Percentiles rank a stretch among this genome's conserved stretches.
Conservation (phyloP, 495 filamentous ascomycete species). For the Rhizodiscina lignyota region DNA sequence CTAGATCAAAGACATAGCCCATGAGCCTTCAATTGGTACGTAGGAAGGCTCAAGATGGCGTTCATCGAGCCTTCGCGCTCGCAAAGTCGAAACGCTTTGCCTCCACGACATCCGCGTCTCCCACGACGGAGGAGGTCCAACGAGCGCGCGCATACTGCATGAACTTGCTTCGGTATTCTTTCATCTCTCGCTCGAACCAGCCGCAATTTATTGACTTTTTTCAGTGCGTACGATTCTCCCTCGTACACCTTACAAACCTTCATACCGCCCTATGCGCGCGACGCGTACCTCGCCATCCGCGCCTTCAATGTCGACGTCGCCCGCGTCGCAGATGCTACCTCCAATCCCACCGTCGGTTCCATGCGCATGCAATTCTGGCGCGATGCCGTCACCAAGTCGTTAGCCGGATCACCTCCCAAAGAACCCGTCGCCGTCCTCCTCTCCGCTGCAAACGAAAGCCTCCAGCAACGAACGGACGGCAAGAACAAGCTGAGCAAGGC, state of each 20-base stretch:
- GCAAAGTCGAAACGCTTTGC: too few relatives aligned
- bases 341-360: slow-evolving; percentile 59
- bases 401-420: slow-evolving; percentile 61
- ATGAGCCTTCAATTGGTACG: too few relatives aligned
- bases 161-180: slow-evolving; percentile 30
- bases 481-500: slow-evolving; percentile 50
- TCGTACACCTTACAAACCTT: slow-evolving; percentile 77
- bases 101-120: too few relatives aligned
- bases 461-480: slow-evolving; percentile 36
- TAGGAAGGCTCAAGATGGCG: too few relatives aligned
- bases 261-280: slow-evolving; percentile 49
- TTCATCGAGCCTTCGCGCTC: too few relatives aligned
- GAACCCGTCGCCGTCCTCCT: slow-evolving; percentile 84
- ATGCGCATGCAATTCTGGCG: slow-evolving; percentile 94
- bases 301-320: slow-evolving; percentile 87
- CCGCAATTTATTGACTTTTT: too few relatives aligned
- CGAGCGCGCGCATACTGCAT: slow-evolving; percentile 12
- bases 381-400: slow-evolving; percentile 57
- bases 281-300: slow-evolving; percentile 79
- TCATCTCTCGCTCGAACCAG: background rate
- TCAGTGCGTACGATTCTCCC: slow-evolving; percentile 73
- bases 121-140: slow-evolving; percentile 18
- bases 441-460: slow-evolving; percentile 45
- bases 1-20: too few relatives aligned
- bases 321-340: slow-evolving; percentile 71